Conservation (phyloP, 805 yeast species). For the Metschnikowia colocasiae region DNA sequence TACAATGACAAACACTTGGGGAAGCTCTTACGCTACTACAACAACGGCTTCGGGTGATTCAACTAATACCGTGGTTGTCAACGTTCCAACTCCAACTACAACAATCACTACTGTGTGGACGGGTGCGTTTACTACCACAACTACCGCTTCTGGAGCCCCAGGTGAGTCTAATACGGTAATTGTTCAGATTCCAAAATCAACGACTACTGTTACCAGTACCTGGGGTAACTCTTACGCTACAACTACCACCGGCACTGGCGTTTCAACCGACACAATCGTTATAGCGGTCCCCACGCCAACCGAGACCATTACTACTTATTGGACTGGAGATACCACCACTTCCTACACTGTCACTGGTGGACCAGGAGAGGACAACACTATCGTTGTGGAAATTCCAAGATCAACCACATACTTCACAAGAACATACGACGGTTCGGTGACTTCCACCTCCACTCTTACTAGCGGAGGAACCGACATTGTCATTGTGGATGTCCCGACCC, state of each 20-base stretch:
- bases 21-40: too few relatives aligned
- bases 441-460: conserved; percentile 11
- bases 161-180: conserved; percentile 15
- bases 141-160: conserved; percentile 6
- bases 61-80: conserved; percentile 11
- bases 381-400: too few relatives aligned
- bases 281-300: conserved; percentile 13
- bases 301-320: conserved; percentile 3
- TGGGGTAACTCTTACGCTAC: conserved; percentile 13
- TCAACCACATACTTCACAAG: conserved; percentile 16
- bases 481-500: conserved; percentile 3
- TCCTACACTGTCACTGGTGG: conserved; percentile 6
- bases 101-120: conserved; percentile 14
- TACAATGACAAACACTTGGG: conserved; percentile 8
- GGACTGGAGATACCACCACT: conserved; percentile 10
- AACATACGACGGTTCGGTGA: conserved; percentile 11
- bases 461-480: conserved; percentile 12
- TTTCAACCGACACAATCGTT: conserved; percentile 19
- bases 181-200: too few relatives aligned
- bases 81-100: conserved; percentile 10
- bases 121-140: conserved; percentile 7
- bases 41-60: too few relatives aligned
- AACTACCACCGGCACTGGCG: conserved; percentile 15
- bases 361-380: conserved; percentile 8
- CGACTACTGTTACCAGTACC: conserved; percentile 15